Base-by-base conservation (phyloP, 352 stramenopile species). In the Pythium angustatum region DNA sequence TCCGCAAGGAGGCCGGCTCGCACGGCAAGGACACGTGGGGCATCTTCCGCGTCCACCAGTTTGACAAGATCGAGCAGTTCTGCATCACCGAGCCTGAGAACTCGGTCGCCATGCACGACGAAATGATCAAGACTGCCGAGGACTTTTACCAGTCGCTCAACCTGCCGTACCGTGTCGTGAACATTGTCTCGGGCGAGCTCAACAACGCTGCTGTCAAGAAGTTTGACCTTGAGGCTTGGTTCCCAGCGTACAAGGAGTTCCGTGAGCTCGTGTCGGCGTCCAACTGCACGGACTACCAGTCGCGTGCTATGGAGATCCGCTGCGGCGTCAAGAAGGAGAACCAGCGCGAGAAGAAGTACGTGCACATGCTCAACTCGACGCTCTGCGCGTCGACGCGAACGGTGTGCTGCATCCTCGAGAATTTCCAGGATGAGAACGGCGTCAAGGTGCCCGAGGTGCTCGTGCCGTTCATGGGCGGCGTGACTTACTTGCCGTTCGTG, bases 1-100 rank as follows among this genome's bases (percentile, higher is more conserved):
- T 99, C 85, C 94, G 98, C 52, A 99, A 99, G 79, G 98, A 99
- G 83, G 97, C 97, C 14, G 98, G 98, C 31, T 97, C 89, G 49
- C 97, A 98, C 71, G 98, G 98, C 50, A 98, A 98, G 81, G 98
- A 99, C 79, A 99, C 98, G 70, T 99, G 97, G 87, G 98, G 98
- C 44, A 99, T 99, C 76, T 99, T 99, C 81, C 95, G 98, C 43
- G 98, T 99, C 8, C 98, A 99, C 86, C 98, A 99, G 83, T 99
- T 99, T 75, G 97, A 99, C 78, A 99, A 99, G 86, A 97, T 99
- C 62, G 97, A 99, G 80, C 96, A 99, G 76, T 99, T 99, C 76
- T 98, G 93, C 75, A 93, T 99, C 59, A 97, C 93, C 22, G 93
- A 97, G 57, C 94, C 97, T 52, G 96, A 98, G 67, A 83, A 91